These are phyloP conservation scores for Fusarium sulawesiense DNA, from an alignment of 2,329 filamentous ascomycete species.

Conservation along the genomic window DNA sequence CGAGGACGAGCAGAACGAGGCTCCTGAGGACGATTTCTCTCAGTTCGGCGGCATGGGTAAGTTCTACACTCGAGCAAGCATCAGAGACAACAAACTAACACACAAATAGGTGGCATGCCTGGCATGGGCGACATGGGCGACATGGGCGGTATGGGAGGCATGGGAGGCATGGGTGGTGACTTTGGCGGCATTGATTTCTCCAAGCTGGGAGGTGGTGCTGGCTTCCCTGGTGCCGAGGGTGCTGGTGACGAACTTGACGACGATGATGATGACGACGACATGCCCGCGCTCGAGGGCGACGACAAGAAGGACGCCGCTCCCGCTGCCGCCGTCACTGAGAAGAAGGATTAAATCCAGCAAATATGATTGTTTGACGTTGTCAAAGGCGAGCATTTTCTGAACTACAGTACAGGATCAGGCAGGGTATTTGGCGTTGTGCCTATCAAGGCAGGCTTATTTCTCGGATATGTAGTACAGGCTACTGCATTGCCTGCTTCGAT, in stretches of 20 bases:
- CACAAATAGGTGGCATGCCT: constrained; percentile 62
- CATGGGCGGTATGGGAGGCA: constrained; percentile 56
- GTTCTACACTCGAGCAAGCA: constrained; percentile 45
- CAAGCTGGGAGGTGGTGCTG: constrained; percentile 76
- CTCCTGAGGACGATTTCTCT: constrained; percentile 81
- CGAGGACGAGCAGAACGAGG: constrained; percentile 97
- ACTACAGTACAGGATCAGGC: constrained; percentile 37
- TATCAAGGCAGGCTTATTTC: constrained; percentile 37
- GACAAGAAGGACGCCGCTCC: constrained; percentile 56
- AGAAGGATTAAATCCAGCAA: constrained; percentile 51
- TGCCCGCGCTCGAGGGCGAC: constrained; percentile 81
- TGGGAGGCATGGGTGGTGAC: constrained; percentile 69
- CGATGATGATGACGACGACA: constrained; percentile 80
- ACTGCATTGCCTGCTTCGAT: constrained; percentile 39
- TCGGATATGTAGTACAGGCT: constrained; percentile 34
- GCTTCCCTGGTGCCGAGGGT: constrained; percentile 66
- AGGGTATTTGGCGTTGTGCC: constrained; percentile 43
- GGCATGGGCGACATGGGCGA: constrained; percentile 60
- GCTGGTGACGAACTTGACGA: constrained; percentile 62
- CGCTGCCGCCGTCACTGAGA: constrained; percentile 52
- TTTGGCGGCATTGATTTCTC: constrained; percentile 94
- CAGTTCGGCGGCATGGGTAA: constrained; percentile 74
- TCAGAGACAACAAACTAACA: constrained; percentile 4
- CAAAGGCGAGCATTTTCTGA: constrained; percentile 37
- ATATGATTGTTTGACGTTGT: constrained; percentile 34